Base-by-base conservation (phyloP, 2,329 filamentous ascomycete genomes). In the Arachnomyces sp. region DNA sequence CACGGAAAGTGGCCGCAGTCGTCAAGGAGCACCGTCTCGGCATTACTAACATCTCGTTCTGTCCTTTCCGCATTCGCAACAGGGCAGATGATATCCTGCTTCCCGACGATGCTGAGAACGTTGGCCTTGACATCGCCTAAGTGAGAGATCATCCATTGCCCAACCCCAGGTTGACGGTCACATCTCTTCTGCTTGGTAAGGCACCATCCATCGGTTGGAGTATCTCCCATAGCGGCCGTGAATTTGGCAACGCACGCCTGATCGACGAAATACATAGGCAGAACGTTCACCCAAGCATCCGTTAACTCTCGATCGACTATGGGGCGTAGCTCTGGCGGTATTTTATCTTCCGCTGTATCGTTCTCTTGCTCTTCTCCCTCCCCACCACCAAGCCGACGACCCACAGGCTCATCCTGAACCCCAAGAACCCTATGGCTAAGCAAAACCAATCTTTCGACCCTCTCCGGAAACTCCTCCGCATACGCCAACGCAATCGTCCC, bases 1-100 rank as follows among this genome's bases (percentile, higher is more conserved):
- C 53, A 56, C 12, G 53, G 49, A 29, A 56, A 54, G 45, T 57
- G 53, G 2, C 55, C 56, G 39, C 52, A 58, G 2, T 43, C 32
- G 28, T 51, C 44, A 28, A 49, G 46, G 13, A 49, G 31, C 7
- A 47, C 34, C 31, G 49, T 28, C 16, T 40, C 31, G 2, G 45
- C 42, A 17, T 38, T 37, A 14, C 28, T 8, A 28, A 56, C 44
- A 7, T 46, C 49, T 7, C 40, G n/a, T 29, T 31, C 44, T 11
- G 51, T 52, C 16, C 42, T 32, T 12, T 43, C 38, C 7, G 46
- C 45, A 41, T 51, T 51, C n/a, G 42, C 42, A 31, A 40, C 14
- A 2, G 48, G 49, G 30, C 49, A 51, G n/a, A 48, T 44, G 28
- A 48, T 40, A 44, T 58, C 53, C 12, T 56, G 42, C 3, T 39